phyloP scores from a whole-genome alignment of 176 grass and related monocot species.

The Avena atlantica region DNA sequence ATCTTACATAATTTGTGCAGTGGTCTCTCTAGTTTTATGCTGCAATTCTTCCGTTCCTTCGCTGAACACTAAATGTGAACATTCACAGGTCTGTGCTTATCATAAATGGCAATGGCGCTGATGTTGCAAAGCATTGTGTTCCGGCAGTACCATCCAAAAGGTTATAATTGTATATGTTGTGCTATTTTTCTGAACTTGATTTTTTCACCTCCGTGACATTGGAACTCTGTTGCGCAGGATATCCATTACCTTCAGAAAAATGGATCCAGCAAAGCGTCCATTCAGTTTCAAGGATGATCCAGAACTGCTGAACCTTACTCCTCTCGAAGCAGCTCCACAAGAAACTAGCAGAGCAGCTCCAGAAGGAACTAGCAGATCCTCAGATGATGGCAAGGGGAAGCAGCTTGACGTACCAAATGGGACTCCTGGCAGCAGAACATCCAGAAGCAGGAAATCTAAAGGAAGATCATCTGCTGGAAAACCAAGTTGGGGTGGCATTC shows the following conservation, averaged over 20 bases:
- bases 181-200: constrained; percentile 25
- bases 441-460: constrained; percentile 50
- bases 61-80: constrained; percentile 37
- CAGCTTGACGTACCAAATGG: constrained; percentile 27
- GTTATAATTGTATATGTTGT: constrained; percentile 43
- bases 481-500: constrained; percentile 16
- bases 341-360: constrained; percentile 41
- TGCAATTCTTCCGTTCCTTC: constrained; percentile 4
- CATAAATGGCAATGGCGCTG: constrained; percentile 86
- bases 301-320: constrained; percentile 58
- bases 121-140: constrained; percentile 88
- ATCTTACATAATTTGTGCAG: neutral
- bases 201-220: constrained; percentile 24
- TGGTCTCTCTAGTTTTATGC: constrained; percentile 13
- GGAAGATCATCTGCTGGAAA: constrained; percentile 54
- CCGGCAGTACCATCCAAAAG: constrained; percentile 80
- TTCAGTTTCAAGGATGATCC: constrained; percentile 63
- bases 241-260: constrained; percentile 88
- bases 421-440: constrained; percentile 47
- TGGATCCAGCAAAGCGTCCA: constrained; percentile 75
- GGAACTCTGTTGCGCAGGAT: constrained; percentile 61
- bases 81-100: constrained; percentile 77
- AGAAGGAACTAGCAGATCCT: constrained; percentile 47
- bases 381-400: constrained; percentile 50
- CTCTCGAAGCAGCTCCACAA: constrained; percentile 41